Evolutionary conservation across 1,139 yeast species (phyloP), one percentile per base, ranked within the genome.

Genomic region (Debaryomyces coudertii): DNA sequence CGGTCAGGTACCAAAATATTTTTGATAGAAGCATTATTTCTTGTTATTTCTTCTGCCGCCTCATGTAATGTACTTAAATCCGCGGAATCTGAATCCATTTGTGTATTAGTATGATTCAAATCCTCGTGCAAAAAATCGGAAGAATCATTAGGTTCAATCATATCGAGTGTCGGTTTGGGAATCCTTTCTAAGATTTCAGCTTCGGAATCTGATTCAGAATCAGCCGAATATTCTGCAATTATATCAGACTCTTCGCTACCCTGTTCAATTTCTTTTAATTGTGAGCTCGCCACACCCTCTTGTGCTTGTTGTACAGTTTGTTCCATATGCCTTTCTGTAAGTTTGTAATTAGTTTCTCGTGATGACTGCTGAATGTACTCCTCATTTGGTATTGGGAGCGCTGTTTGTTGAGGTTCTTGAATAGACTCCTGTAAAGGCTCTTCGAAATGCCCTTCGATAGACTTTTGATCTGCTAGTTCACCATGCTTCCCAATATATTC

Each of bases 61-160:
- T 38, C 41, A 38, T 38, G 33, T 12, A 38, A 28, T 12, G 41
- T 38, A 38, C 41, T 38, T 20, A 38, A 38, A 20, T 28, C 25
- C n/a, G 11, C 30, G 16, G 27, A 15, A 5, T 38, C 34, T 18
- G 30, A 16, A 22, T 38, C 34, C 11, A 16, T 14, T n/a, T 28
- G 24, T 15, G 25, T 28, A 5, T 12, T 16, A 6, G 40, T 24
- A n/a, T 11, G 16, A 28, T 28, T 16, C 7, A 23, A 22, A 27
- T 25, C 34, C 12, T 38, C 41, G 5, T 27, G 25, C 7, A 15
- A 27, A 9, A 18, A 16, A 7, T 29, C 34, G 28, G 23, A 20
- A 7, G 25, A 18, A 27, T 27, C 34, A 28, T 12, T 28, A 12
- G 18, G 27, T 8, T 28, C 41, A 27, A 38, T 20, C 24, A 38